Evolutionary conservation across 345 rosid genomes (phyloP), one percentile per base, ranked within the genome.

Genomic region (Gossypium mustelinum): DNA sequence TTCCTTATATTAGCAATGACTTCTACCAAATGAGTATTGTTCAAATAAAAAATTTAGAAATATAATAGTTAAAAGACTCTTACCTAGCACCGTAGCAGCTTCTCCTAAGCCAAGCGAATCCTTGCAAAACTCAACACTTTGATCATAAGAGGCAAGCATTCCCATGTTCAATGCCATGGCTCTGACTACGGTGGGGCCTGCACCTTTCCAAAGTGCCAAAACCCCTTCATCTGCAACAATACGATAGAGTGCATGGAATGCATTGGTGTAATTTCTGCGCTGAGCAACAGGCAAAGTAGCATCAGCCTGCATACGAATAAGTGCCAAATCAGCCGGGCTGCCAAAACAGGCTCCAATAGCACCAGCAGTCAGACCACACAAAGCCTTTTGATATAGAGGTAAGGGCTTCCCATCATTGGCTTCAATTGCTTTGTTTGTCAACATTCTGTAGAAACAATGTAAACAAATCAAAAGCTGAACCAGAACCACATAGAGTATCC

Each of bases 151-250:
- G 16, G 64, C 64, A 59, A 59, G 64, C 64, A 59, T 59, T 25
- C 64, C 64, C 64, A 59, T 59, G 64, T 59, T 59, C 64, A 59
- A 59, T 12, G 64, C 64, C 64, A 59, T 59, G 64, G 64, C 64
- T 59, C 64, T 59, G 41, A 59, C 64, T 0, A 59, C 64, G 0
- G 64, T 59, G 25, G 64, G 64, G 41, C 64, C 64, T 59, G 64
- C 64, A 59, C 64, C 64, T 59, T 59, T 59, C 64, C 64, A 59
- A 11, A 59, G 64, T 25, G 64, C 41, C 64, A 59, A 59, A 59
- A 59, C n/a, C 39, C 64, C 64, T 25, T 59, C 64, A 59, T 59
- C 64, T 6, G 41, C 41, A 59, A 25, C 17, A 12, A 59, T 59
- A 11, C 64, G 41, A 25, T 59, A 59, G 64, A 59, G 64, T 24